Evolutionary conservation across 768 basidiomycete genomes (phyloP).

Genomic region (Cystobasidium tubakii): DNA sequence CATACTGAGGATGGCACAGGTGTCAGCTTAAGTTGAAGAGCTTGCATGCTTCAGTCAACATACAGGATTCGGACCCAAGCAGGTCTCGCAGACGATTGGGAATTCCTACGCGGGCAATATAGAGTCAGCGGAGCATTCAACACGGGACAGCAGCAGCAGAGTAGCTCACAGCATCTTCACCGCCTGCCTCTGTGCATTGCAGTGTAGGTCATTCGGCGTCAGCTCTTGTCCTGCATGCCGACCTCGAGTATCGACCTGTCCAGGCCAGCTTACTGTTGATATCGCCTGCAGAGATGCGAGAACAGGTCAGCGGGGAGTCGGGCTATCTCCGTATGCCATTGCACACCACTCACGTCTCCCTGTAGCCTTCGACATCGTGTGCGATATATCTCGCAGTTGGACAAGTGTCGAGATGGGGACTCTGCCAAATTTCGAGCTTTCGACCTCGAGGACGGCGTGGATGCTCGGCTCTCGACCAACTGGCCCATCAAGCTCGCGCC

Average conservation of each 20-base stretch:
- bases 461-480: neutral
- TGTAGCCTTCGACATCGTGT: constrained; percentile 22
- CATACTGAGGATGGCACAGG: constrained; percentile 72
- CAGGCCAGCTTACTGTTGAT: constrained; percentile 39
- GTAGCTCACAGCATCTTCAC: constrained; percentile 33
- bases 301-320: neutral
- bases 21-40: constrained; percentile 53
- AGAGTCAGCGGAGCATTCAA: neutral
- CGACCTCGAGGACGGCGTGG: neutral
- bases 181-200: constrained; percentile 32
- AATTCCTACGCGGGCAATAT: constrained; percentile 47
- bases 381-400: neutral
- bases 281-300: constrained; percentile 26
- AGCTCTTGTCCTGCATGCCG: neutral
- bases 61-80: constrained; percentile 53
- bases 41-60: neutral
- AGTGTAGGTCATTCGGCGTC: neutral
- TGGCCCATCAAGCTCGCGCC: neutral
- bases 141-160: neutral
- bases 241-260: neutral
- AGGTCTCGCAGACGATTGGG: constrained; percentile 88
- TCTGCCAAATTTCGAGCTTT: constrained; percentile 2
- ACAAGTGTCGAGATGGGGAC: neutral
- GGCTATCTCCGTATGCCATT: neutral
- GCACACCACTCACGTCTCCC: constrained; percentile 29